Evolutionary conservation across 176 grass and related monocot species (phyloP).

Genomic region (sorghum (Sorghum bicolor)): Sorghum_bicolor_NCBIv3 NC_012870.2:9837501-9838000

Average conservation of each 20-base stretch:
- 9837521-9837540: too few species aligned
- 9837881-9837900: background rate
- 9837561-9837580: too few species aligned
- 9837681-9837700: too few species aligned
- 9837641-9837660: too few species aligned
- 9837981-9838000: background rate
- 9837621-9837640: too few species aligned
- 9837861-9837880: conserved; percentile 7
- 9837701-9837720: too few species aligned
- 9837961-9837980: background rate
- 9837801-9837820: conserved; percentile 36
- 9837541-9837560: too few species aligned
- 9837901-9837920: background rate
- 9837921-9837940: background rate
- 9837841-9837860: background rate
- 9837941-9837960: background rate
- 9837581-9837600: too few species aligned
- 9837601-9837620: too few species aligned
- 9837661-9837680: too few species aligned
- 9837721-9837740: background rate
- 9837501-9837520: too few species aligned
- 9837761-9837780: background rate
- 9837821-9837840: background rate
- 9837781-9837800: background rate
- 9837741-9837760: background rate